Evolutionary conservation across 768 basidiomycete genomes (phyloP), one percentile per base, ranked within the genome.

Genomic region (Xerocomellus dryophilus): DNA sequence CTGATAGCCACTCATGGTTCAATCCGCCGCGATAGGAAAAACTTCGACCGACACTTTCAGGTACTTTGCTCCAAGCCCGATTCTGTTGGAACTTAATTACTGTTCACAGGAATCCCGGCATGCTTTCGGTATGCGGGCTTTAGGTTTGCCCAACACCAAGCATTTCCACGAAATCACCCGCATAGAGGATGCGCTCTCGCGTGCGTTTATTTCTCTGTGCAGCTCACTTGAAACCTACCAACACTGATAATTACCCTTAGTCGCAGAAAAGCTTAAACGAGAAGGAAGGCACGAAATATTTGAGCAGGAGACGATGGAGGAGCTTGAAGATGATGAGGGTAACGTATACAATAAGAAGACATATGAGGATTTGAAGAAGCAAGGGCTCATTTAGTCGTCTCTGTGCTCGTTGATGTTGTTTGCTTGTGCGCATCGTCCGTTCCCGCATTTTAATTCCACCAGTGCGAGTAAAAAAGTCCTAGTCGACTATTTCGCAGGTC

Each of bases 121-220:
- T 73, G 91, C 97, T 1, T 98, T 98, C 62, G 97, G 95, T 21
- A 97, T 99, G 93, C 87, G 93, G 44, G 94, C 96, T 11, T 80
- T 99, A 27, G 97, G 97, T 34, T 78, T 99, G 53, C 97, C 97
- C 1, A 98, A 98, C 61, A 98, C 96, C 2, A 98, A 96, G 72
- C 97, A 99, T 73, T 99, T 98, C 78, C 94, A 97, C 67, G 97
- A 97, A 72, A 98, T 99, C 56, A 98, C 94, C 23, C 84, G 88
- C 47, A 99, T 99, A 59, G 90, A 94, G 64, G 97, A 99, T 75
- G 97, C 95, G 0, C 82, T 99, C 51, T 83, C 93, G 31, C 76
- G 96, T 98, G 68, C 61, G 93, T 85, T 27, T 42, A 27, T 56
- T 31, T 39, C 40, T 23, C 27, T 51, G 27, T 34, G 17, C 25